Percentiles rank a stretch among this genome's conserved stretches.
phyloP scores from a whole-genome alignment of 768 basidiomycete species.

The Amanita phalloides region DNA sequence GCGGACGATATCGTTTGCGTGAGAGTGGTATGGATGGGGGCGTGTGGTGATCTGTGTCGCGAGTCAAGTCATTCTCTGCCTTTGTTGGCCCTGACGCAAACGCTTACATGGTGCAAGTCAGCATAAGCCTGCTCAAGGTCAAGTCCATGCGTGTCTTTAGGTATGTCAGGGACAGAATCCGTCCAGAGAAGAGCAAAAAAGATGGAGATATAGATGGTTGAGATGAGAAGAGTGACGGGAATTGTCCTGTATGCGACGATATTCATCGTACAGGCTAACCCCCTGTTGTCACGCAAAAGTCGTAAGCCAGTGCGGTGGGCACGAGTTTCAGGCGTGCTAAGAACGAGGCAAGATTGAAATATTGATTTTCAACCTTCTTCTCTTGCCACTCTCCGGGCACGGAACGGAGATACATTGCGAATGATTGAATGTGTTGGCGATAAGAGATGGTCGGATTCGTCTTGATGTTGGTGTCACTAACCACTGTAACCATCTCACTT shows the following conservation, averaged over 20 bases:
- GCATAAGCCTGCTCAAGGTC: constrained; percentile 43
- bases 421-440: too few species aligned
- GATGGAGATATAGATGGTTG: constrained; percentile 36
- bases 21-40: constrained; percentile 74
- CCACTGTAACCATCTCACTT: too few species aligned
- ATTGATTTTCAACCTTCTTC: too few species aligned
- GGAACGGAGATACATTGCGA: too few species aligned
- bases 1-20: constrained; percentile 61
- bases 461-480: too few species aligned
- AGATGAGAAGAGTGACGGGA: constrained; percentile 25
- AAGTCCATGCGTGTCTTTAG: constrained; percentile 31
- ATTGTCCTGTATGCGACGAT: constrained; percentile 13
- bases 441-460: too few species aligned
- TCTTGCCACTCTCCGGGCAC: too few species aligned
- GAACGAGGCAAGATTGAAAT: background rate
- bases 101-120: constrained; percentile 43
- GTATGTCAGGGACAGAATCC: constrained; percentile 35
- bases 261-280: background rate
- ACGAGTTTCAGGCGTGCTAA: background rate
- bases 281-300: background rate
- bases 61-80: constrained; percentile 9
- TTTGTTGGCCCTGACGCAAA: background rate
- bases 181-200: constrained; percentile 36
- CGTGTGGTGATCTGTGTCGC: constrained; percentile 41
- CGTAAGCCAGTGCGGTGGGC: background rate